Conservation (phyloP, 1,284 basidiomycete species). For the Leucoagaricus sp. region DNA sequence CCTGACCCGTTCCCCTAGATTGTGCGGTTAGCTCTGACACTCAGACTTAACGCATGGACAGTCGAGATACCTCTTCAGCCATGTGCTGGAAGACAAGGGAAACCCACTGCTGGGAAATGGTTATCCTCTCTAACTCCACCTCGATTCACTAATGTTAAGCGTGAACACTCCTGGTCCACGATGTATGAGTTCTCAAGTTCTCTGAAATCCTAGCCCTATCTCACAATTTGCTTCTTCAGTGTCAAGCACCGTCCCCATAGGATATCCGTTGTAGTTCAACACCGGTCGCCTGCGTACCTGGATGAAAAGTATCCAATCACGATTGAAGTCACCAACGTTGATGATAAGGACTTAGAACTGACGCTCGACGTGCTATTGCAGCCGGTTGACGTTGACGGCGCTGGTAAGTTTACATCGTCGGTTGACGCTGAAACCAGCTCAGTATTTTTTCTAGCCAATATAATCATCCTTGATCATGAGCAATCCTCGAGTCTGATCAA, state of each 20-base stretch:
- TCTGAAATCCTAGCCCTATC: constrained; percentile 9
- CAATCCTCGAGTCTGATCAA: constrained; percentile 73
- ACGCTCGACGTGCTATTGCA: constrained; percentile 75
- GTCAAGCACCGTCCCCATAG: constrained; percentile 66
- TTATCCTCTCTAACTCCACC: constrained; percentile 51
- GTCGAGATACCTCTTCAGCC: constrained; percentile 60
- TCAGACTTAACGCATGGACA: constrained; percentile 63
- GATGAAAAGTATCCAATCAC: constrained; percentile 76
- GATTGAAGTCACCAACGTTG: constrained; percentile 68
- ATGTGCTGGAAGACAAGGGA: constrained; percentile 34
- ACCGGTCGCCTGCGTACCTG: constrained; percentile 70
- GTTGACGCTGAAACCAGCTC: neutral
- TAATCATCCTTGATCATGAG: constrained; percentile 60
- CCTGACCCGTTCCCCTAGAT: constrained; percentile 40
- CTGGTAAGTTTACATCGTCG: constrained; percentile 44
- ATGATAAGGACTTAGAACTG: constrained; percentile 68
- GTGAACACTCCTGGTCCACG: constrained; percentile 49
- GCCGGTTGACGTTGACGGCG: constrained; percentile 74
- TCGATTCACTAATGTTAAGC: constrained; percentile 51
- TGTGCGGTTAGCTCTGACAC: constrained; percentile 47
- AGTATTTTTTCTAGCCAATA: constrained; percentile 49
- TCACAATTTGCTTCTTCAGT: too few species aligned
- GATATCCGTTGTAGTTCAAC: constrained; percentile 54
- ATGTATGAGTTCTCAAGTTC: constrained; percentile 38
- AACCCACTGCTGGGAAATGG: constrained; percentile 47